phyloP scores from a whole-genome alignment of 345 rosid genomes.

The Citrus reticulata region DNA sequence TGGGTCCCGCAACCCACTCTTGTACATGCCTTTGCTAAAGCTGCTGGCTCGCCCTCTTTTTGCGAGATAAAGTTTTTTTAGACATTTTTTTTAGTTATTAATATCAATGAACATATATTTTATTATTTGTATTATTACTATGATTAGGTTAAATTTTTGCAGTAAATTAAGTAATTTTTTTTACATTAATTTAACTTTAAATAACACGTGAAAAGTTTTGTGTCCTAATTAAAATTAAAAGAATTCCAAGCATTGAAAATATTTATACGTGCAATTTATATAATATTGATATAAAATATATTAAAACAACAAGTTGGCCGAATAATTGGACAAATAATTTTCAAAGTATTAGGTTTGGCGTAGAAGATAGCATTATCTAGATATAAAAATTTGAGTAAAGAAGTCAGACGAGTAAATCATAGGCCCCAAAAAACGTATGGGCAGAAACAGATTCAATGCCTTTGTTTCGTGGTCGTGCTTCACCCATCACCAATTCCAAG shows the following conservation, averaged over 20 bases:
- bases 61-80: neutral
- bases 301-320: neutral
- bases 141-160: neutral
- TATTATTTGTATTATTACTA: no score
- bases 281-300: neutral
- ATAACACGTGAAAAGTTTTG: no score
- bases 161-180: no score
- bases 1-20: slow-evolving; percentile 3
- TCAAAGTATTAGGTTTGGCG: neutral
- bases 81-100: neutral
- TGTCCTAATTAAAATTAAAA: no score
- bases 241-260: neutral
- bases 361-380: neutral
- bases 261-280: neutral
- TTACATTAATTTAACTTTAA: neutral
- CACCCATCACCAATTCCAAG: neutral
- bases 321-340: neutral
- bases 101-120: neutral
- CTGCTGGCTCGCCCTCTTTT: neutral
- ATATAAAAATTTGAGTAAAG: neutral
- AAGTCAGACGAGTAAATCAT: neutral
- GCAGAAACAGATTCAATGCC: neutral
- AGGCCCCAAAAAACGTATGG: slow-evolving; percentile 1
- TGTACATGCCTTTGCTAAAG: neutral
- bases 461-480: neutral